Evolutionary conservation across 1,284 basidiomycete species (phyloP), one percentile per base, ranked within the genome.

Genomic region (Cutaneotrichosporon spelunceum): DNA sequence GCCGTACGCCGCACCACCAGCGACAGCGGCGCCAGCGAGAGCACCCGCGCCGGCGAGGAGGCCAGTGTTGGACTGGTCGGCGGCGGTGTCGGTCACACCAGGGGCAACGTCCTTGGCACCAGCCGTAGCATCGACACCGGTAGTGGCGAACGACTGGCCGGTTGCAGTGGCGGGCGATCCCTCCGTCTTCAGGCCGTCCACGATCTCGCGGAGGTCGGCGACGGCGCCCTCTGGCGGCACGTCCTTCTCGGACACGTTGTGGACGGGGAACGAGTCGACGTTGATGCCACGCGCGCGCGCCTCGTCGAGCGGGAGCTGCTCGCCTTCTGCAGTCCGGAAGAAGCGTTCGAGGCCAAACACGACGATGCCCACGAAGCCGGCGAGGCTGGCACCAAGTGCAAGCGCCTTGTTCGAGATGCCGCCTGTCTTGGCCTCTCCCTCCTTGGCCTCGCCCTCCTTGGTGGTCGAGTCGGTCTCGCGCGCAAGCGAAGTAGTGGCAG

Each of bases 271-370:
- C 16, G 52, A 53, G 42, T 67, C 57, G 48, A 75, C 57, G 62
- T 79, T 69, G 62, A 79, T 75, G 13, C 77, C 78, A 36, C 70
- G 60, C 11, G 70, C 68, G 60, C 73, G 68, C 27, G 78, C 78
- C 59, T 78, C 76, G 27, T 73, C 71, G 53, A 79, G 67, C 13
- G 73, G 64, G 58, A 72, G 66, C 66, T 69, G 29, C 29, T 70
- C 60, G 39, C 39, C 39, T 19, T 13, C 16, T 6, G 39, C 39
- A 16, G 3, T n/a, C 39, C 16, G 19, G 39, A 42, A 42, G 39
- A 42, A 42, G 39, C 39, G 39, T 19, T 42, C 39, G 39, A 19
- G 16, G 39, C 16, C 19, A 16, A 42, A 16, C 19, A 66, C 64
- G 14, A 66, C 67, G 27, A 57, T 60, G 48, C 70, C 73, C 24